A percentile compares a stretch with the other conserved stretches of the same genome.
phyloP scores from a whole-genome alignment of 83 land plant genomes.

The Picea engelmannii region DNA sequence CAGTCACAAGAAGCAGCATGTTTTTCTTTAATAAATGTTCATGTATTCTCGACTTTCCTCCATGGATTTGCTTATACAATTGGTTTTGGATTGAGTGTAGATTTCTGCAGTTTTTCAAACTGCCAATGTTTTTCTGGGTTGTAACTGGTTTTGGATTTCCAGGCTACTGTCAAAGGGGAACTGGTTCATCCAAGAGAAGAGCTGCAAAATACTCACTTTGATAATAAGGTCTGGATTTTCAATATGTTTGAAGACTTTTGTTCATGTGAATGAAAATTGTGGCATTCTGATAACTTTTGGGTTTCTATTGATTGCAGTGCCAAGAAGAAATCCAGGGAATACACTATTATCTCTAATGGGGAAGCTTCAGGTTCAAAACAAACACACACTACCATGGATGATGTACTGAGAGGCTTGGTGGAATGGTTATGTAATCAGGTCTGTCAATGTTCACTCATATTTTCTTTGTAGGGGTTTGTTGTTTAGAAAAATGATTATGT shows the following conservation, averaged over 20 bases:
- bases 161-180: conserved; percentile 88
- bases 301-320: conserved; percentile 33
- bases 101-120: no score
- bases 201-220: conserved; percentile 85
- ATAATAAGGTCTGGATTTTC: conserved; percentile 67
- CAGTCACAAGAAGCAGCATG: no score
- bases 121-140: no score
- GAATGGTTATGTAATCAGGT: conserved; percentile 78
- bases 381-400: conserved; percentile 43
- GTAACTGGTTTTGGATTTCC: conserved; percentile 16
- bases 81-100: not conserved
- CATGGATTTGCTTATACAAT: not conserved
- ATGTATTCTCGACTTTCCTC: not conserved
- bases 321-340: conserved; percentile 40
- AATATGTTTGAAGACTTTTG: not conserved
- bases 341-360: conserved; percentile 37
- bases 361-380: conserved; percentile 60
- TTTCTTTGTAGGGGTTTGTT: not conserved
- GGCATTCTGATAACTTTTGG: not conserved
- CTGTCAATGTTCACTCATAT: not conserved
- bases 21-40: no score
- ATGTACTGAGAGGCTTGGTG: conserved; percentile 66
- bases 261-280: not conserved
- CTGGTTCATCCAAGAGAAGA: conserved; percentile 97
- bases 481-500: not conserved